Conservation (phyloP, 805 yeast species). For the Kuraishia cidri region DNA sequence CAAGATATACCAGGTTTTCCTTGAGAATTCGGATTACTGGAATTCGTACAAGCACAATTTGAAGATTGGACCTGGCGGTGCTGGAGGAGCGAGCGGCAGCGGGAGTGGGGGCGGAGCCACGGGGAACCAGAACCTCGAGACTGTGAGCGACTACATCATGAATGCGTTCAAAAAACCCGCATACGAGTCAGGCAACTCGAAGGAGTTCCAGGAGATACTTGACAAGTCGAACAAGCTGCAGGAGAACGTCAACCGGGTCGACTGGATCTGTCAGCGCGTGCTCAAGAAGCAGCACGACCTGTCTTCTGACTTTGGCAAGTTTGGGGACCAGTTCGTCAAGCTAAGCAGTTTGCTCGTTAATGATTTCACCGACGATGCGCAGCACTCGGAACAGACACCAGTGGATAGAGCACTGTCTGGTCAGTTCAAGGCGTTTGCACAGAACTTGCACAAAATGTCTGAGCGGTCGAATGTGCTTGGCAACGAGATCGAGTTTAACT, state of each 20-base stretch:
- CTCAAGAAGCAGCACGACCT: constrained; percentile 67
- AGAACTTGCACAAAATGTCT: constrained; percentile 28
- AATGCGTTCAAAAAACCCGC: constrained; percentile 82
- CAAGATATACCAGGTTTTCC: constrained; percentile 58
- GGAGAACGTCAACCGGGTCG: constrained; percentile 73
- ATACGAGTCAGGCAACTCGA: constrained; percentile 41
- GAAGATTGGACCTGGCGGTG: constrained; percentile 21
- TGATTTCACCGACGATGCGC: constrained; percentile 11
- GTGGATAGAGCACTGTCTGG: constrained; percentile 9
- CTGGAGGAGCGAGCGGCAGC: constrained; percentile 6
- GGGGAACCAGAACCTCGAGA: constrained; percentile 35
- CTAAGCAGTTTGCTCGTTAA: constrained; percentile 32
- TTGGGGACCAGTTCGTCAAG: constrained; percentile 61
- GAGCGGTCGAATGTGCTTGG: constrained; percentile 18
- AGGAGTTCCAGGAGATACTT: constrained; percentile 75
- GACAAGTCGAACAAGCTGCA: constrained; percentile 79
- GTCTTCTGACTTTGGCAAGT: constrained; percentile 61
- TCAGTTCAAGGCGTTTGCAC: constrained; percentile 23
- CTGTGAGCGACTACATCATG: constrained; percentile 85
- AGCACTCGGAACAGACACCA: constrained; percentile 20
- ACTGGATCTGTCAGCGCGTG: constrained; percentile 66
- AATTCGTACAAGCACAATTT: constrained; percentile 51
- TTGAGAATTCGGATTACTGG: constrained; percentile 68
- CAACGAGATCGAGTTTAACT: constrained; percentile 63
- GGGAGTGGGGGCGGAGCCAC: constrained; percentile 8